Conservation (phyloP, 1,284 basidiomycete species). For the Leccinum fallax region DNA sequence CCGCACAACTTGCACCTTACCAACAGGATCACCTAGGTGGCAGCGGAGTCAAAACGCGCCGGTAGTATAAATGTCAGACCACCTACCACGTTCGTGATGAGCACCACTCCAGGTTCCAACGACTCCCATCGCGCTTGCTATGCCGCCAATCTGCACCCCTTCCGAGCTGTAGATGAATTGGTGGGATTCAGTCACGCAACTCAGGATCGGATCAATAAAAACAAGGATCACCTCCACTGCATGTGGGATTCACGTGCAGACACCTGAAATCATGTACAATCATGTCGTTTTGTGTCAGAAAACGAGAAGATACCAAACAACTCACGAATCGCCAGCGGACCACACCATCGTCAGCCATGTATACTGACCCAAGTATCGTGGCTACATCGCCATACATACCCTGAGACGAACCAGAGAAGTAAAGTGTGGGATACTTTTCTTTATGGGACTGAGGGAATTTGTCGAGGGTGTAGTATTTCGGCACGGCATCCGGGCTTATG, state of each 20-base stretch:
- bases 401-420: slow-evolving; percentile 54
- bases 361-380: slow-evolving; percentile 56
- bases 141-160: slow-evolving; percentile 63
- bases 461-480: slow-evolving; percentile 26
- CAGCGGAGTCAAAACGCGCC: background rate
- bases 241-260: slow-evolving; percentile 50
- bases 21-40: slow-evolving; percentile 57
- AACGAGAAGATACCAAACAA: slow-evolving; percentile 11
- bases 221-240: slow-evolving; percentile 54
- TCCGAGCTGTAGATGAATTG: slow-evolving; percentile 46
- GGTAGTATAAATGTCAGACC: background rate
- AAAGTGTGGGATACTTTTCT: slow-evolving; percentile 48
- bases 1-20: slow-evolving; percentile 37
- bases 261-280: slow-evolving; percentile 38
- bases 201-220: background rate
- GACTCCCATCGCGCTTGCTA: slow-evolving; percentile 63
- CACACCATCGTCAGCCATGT: slow-evolving; percentile 52
- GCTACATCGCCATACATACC: slow-evolving; percentile 48
- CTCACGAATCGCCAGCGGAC: slow-evolving; percentile 69
- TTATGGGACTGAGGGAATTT: slow-evolving; percentile 28
- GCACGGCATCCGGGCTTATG: slow-evolving; percentile 37
- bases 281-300: slow-evolving; percentile 2
- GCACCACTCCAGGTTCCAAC: slow-evolving; percentile 68
- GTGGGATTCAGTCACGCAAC: slow-evolving; percentile 17
- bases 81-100: slow-evolving; percentile 55